phyloP scores from a whole-genome alignment of 176 grass and related monocot species.

The Carex parvula region DNA sequence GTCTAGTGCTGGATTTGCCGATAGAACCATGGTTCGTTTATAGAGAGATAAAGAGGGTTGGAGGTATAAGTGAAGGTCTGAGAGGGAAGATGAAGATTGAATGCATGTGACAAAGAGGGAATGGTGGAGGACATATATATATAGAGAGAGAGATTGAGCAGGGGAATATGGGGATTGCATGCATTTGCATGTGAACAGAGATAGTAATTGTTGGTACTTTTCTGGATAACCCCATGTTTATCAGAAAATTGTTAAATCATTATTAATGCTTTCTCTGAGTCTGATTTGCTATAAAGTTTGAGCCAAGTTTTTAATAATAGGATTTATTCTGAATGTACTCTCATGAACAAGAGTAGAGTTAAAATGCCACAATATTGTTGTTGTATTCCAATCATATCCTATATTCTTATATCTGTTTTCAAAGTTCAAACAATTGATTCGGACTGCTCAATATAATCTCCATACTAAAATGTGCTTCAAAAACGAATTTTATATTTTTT shows the following conservation, averaged over 20 bases:
- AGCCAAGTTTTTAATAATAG: too few relatives aligned
- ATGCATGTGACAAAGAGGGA: not conserved
- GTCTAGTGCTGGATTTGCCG: slow-evolving; percentile 49
- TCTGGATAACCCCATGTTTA: not conserved
- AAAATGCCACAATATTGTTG: too few relatives aligned
- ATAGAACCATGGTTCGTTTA: slow-evolving; percentile 60
- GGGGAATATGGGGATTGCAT: not conserved
- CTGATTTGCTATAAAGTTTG: too few relatives aligned
- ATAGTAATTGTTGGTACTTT: not conserved
- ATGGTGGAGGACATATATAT: not conserved
- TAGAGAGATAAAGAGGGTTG: not conserved
- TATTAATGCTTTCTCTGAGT: not conserved
- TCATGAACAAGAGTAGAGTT: too few relatives aligned
- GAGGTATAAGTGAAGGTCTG: not conserved
- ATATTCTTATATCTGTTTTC: too few relatives aligned
- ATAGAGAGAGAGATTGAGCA: slow-evolving; percentile 14
- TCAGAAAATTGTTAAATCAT: not conserved
- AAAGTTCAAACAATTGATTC: too few relatives aligned
- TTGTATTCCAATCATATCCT: too few relatives aligned
- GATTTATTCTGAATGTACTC: too few relatives aligned
- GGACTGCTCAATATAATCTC: too few relatives aligned
- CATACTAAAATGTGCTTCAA: too few relatives aligned
- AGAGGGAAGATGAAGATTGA: not conserved
- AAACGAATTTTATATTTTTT: too few relatives aligned
- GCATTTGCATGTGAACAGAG: slow-evolving; percentile 14